Base-by-base conservation (phyloP, 495 filamentous ascomycete species). In the Talaromyces nanjingensis region DNA sequence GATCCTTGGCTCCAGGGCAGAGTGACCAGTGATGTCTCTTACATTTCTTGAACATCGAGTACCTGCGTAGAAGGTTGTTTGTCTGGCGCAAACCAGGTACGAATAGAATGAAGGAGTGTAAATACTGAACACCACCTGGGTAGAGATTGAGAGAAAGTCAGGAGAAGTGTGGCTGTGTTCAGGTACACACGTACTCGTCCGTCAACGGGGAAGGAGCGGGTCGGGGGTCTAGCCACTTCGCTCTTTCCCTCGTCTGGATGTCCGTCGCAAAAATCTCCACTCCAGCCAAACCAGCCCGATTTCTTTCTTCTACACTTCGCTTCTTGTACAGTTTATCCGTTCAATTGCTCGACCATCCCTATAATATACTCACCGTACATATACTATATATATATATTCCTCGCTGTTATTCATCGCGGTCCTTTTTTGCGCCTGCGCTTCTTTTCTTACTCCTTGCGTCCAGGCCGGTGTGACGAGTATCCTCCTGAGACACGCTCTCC, bases 401-500 rank as follows among this genome's bases (percentile, higher is more conserved):
- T 31, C 16, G 25, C 4, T 16, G 16, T 37, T 37, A 9, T 56
- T 25, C 14, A 16, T 29, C 53, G 53, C 53, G 22, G 20, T 56
- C 20, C 11, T 27, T 29, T 29, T 14, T 29, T 14, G 53, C 53
- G 22, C 27, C 16, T 29, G 52, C 11, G 8, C 18, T 29, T 24
- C 11, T 20, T 22, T 24, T 54, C 49, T 29, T 56, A 24, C 53
- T 56, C 53, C 53, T 56, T 56, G 53, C 53, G 22, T 56, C 27
- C 14, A 25, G 16, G 11, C 24, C 9, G 12, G 14, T 27, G 53
- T 56, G 53, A 56, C 53, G 11, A 25, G 22, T 56, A 16, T n/a
- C 29, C 53, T 56, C 53, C 53, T 56, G 53, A 56, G 53, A 56
- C 53, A 29, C 45, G 45, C 45, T 49, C 42, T n/a, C 45, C n/a